These are phyloP conservation scores for Dactylis glomerata DNA, from an alignment of 176 grass and related monocot species.

Conservation along the genomic window DNA sequence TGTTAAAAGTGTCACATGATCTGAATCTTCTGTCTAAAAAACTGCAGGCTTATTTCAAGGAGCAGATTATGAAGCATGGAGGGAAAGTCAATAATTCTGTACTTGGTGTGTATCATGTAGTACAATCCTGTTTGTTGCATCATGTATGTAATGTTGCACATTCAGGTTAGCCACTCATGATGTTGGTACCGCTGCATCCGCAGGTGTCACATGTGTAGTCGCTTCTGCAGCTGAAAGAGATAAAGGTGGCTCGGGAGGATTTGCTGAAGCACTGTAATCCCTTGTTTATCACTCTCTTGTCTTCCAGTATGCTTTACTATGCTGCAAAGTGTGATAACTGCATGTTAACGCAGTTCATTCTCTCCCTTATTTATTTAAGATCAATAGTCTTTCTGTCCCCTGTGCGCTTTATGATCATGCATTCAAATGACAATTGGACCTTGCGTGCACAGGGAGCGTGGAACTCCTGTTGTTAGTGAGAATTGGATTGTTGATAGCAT, in stretches of 20 bases:
- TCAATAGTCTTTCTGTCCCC: not conserved
- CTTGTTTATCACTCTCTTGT: not conserved
- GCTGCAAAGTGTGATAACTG: not conserved
- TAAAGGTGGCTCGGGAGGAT: slow-evolving; percentile 59
- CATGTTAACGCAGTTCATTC: not conserved
- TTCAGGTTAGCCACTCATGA: not conserved
- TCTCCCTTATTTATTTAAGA: not conserved
- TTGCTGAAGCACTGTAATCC: slow-evolving; percentile 77
- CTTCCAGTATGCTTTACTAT: not conserved
- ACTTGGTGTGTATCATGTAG: slow-evolving; percentile 42
- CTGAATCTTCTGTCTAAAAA: slow-evolving; percentile 13
- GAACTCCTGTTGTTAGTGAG: slow-evolving; percentile 75
- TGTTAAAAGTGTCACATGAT: not conserved
- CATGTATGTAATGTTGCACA: not conserved
- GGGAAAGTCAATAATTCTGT: slow-evolving; percentile 62
- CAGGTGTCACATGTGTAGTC: slow-evolving; percentile 68
- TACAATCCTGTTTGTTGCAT: not conserved
- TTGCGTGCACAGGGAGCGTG: slow-evolving; percentile 52
- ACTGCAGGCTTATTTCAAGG: slow-evolving; percentile 56
- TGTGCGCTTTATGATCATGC: not conserved
- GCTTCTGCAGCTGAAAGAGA: slow-evolving; percentile 64
- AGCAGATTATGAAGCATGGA: slow-evolving; percentile 78
- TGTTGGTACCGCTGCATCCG: not conserved
- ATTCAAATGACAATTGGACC: not conserved
- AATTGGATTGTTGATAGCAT: slow-evolving; percentile 89